Conservation (phyloP, 176 grass and related monocot species). For the Secale cereale region DNA sequence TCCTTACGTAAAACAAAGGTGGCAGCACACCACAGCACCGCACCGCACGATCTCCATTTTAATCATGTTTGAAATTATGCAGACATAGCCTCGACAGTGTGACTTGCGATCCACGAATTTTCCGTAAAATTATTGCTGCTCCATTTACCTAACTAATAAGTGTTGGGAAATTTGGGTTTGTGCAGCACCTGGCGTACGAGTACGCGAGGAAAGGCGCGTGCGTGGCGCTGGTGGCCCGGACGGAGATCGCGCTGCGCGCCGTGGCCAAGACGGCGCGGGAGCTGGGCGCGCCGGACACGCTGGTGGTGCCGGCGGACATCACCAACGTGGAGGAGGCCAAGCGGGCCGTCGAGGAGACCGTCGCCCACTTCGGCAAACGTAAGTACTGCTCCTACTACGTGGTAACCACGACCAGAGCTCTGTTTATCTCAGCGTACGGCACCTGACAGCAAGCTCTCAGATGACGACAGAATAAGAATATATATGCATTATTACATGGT, state of each 20-base stretch:
- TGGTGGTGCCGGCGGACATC: conserved; percentile 63
- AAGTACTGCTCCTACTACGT: background rate
- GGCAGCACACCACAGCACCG: too few species aligned
- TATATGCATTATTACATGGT: background rate
- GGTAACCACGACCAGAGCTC: background rate
- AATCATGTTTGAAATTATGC: too few species aligned
- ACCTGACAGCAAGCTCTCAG: background rate
- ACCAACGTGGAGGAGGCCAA: conserved; percentile 58
- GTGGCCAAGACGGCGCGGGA: conserved; percentile 58
- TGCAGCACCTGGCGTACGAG: conserved; percentile 79
- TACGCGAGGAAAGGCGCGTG: conserved; percentile 73
- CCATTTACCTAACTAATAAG: too few species aligned
- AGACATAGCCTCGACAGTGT: too few species aligned
- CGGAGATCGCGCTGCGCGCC: conserved; percentile 48
- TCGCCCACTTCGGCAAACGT: conserved; percentile 76
- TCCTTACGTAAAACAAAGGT: background rate
- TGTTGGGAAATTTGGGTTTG: too few species aligned
- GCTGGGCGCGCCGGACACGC: conserved; percentile 55
- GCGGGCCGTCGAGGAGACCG: conserved; percentile 71
- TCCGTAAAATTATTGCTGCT: too few species aligned
- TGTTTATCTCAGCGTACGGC: background rate
- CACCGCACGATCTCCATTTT: too few species aligned
- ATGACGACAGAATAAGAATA: too few species aligned
- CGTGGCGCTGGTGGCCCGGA: conserved; percentile 72
- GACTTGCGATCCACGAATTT: too few species aligned